Percentiles rank a stretch among this genome's conserved stretches.
Evolutionary conservation across 306 rosid species (phyloP).

Genomic region (Vicia sativa): DNA sequence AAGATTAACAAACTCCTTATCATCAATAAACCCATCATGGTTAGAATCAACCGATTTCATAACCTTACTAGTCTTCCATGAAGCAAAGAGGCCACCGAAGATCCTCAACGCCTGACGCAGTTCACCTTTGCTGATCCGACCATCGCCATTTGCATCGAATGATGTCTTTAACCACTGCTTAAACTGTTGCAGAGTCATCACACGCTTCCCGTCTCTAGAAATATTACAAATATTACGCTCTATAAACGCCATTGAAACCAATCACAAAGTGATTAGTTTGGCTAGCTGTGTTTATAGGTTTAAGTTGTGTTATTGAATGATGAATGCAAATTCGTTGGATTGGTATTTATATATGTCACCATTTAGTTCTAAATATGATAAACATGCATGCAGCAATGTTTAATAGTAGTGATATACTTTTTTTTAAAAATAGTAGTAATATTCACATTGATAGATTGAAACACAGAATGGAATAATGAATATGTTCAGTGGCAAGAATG

Average conservation of each 20-base stretch:
- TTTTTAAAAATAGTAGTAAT: not conserved
- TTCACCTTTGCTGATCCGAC: slow-evolving; percentile 34
- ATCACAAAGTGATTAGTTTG: not conserved
- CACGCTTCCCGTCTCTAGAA: slow-evolving; percentile 31
- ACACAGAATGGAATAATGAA: not conserved
- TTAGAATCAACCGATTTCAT: slow-evolving; percentile 28
- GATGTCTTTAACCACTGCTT: slow-evolving; percentile 41
- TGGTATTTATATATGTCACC: slow-evolving; percentile 4
- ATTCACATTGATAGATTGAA: not conserved
- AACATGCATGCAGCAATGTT: slow-evolving; percentile 17
- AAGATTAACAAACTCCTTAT: slow-evolving; percentile 36
- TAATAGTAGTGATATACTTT: not conserved
- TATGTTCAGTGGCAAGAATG: not conserved
- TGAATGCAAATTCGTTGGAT: not conserved
- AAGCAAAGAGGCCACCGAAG: slow-evolving; percentile 7
- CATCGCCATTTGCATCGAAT: slow-evolving; percentile 34
- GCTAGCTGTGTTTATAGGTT: not conserved
- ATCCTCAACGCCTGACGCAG: slow-evolving; percentile 24
- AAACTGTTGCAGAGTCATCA: slow-evolving; percentile 38
- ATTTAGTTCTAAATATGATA: slow-evolving; percentile 6
- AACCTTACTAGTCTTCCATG: slow-evolving; percentile 9
- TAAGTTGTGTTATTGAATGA: not conserved
- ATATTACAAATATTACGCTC: not conserved
- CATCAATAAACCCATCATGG: slow-evolving; percentile 35
- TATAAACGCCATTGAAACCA: slow-evolving; percentile 29